Evolutionary conservation across 805 yeast genomes (phyloP).

Genomic region (Ogataea angusta): DNA sequence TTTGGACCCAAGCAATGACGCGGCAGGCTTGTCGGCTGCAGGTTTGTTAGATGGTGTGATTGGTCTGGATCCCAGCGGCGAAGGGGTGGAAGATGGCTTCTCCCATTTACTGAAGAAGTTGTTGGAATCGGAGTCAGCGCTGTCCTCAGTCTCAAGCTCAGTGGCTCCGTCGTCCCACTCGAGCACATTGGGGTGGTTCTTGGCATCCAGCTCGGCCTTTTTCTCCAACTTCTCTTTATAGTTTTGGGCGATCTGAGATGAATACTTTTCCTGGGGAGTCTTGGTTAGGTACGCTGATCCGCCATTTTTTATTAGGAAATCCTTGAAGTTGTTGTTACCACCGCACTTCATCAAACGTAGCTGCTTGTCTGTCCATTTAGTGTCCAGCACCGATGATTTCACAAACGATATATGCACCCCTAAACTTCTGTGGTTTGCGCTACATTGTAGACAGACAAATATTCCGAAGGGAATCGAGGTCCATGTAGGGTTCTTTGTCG

Average conservation of each 20-base stretch:
- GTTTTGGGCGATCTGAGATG: conserved; percentile 71
- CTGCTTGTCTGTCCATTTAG: conserved; percentile 86
- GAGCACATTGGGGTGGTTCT: conserved; percentile 67
- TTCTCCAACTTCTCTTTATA: conserved; percentile 78
- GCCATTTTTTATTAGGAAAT: conserved; percentile 78
- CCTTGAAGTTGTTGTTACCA: conserved; percentile 85
- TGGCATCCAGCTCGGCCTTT: conserved; percentile 63
- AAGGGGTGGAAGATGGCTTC: conserved; percentile 58
- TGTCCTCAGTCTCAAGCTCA: conserved; percentile 53
- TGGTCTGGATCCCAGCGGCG: conserved; percentile 46
- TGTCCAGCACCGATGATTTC: conserved; percentile 82
- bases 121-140: conserved; percentile 53
- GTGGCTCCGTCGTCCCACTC: conserved; percentile 52
- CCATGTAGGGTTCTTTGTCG: conserved; percentile 96
- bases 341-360: conserved; percentile 90
- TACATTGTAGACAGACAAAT: conserved; percentile 87
- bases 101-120: conserved; percentile 93
- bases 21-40: conserved; percentile 28
- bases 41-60: conserved; percentile 38
- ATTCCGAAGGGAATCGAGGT: conserved; percentile 96
- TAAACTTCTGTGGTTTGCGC: conserved; percentile 90
- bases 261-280: conserved; percentile 76
- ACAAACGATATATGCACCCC: conserved; percentile 97
- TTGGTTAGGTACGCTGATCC: conserved; percentile 68
- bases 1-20: conserved; percentile 26